Base-by-base conservation (phyloP, 441 rosid species). In the Corymbia citriodora region DNA sequence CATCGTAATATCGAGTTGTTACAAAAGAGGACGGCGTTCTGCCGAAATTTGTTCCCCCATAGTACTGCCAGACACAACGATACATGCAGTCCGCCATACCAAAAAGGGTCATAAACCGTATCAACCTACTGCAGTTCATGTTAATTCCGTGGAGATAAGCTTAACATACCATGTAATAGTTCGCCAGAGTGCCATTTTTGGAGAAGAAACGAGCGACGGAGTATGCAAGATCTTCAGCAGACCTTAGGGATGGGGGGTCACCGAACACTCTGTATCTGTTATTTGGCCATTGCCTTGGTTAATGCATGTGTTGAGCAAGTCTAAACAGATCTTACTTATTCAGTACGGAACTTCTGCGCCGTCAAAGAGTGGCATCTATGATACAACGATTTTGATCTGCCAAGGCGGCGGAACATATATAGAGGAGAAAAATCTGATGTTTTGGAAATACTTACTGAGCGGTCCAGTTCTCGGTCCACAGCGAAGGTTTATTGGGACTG, bases 391-490 rank as follows among this genome's bases (percentile, higher is more conserved):
- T 36, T 74, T 74, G 48, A 11, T 40, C 83, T 40, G 50, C 85
- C 7, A 6, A 74, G 50, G 29, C 52, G 0, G n/a, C 1, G n/a
- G 29, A 79, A 79, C 85, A 40, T 23, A 7, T 12, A 23, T 13
- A 3, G 52, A 23, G 85, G 52, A 45, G 85, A 79, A 79, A 72
- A 6, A 74, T 74, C 52, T 40, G n/a, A 74, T 74, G 85, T 21
- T 74, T 40, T 40, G 8, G 29, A 74, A 45, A 82, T 53, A 90
- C 98, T 93, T 87, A 98, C 98, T 96, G 99, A 65, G 98, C 96
- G 79, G 99, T 97, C 99, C 99, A 98, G 90, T 97, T 97, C 93
- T 97, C 99, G 4, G 99, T 98, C 99, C 99, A 98, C 19, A 97
- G 27, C 40, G 93, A 87, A 54, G 99, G 99, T 91, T 98, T 98